phyloP scores from a whole-genome alignment of 2,329 filamentous ascomycete species.

The Tetracladium maxilliforme region DNA sequence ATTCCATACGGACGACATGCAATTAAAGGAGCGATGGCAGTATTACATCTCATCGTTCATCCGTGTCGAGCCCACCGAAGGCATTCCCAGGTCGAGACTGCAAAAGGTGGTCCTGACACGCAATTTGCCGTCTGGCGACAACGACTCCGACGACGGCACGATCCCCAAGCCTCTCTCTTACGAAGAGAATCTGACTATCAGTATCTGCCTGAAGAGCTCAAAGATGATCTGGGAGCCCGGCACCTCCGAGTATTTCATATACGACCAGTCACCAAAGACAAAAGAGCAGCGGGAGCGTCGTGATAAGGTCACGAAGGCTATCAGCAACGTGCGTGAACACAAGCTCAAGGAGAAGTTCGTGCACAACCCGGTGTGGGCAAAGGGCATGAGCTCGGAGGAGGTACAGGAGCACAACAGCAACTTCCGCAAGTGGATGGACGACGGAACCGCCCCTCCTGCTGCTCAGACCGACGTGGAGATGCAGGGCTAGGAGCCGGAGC shows the following conservation, averaged over 20 bases:
- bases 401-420: constrained; percentile 28
- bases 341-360: constrained; percentile 34
- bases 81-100: constrained; percentile 49
- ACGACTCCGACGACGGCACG: constrained; percentile 47
- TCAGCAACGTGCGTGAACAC: constrained; percentile 26
- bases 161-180: constrained; percentile 46
- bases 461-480: too few relatives aligned
- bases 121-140: constrained; percentile 49
- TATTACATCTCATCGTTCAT: constrained; percentile 92
- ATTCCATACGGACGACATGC: constrained; percentile 80
- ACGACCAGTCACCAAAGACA: constrained; percentile 25
- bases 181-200: constrained; percentile 53
- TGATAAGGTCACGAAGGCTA: constrained; percentile 19
- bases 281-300: constrained; percentile 14
- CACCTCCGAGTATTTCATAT: constrained; percentile 58
- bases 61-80: constrained; percentile 77
- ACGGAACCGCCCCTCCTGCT: too few relatives aligned
- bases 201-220: constrained; percentile 64
- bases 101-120: constrained; percentile 56
- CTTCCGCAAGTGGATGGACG: constrained; percentile 28
- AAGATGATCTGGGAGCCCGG: constrained; percentile 64
- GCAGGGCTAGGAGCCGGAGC: too few relatives aligned
- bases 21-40: constrained; percentile 72
- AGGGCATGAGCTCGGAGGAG: constrained; percentile 29
- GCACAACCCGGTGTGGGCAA: constrained; percentile 34